Evolutionary conservation across 139 green algal species (phyloP), one percentile per base, ranked within the genome.

Genomic region (Volvox africanus): DNA sequence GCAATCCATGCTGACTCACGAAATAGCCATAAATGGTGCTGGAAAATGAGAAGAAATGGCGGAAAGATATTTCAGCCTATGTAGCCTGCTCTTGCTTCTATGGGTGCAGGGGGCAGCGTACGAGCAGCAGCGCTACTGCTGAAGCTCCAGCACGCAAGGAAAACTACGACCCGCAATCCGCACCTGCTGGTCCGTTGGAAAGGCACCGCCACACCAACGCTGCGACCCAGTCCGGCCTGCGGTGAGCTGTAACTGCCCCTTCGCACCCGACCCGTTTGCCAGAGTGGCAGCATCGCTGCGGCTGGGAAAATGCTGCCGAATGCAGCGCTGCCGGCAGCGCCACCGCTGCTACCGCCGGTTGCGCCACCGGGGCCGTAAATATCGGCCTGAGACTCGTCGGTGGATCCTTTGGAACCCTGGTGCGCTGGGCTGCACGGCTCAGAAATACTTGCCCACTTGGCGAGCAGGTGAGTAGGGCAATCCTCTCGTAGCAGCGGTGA

Each of bases 141-240:
- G 44, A 55, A 55, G 44, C 44, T 55, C 44, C 44, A 55, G 44
- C 44, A 55, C 44, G 9, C 44, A 55, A 55, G 5, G 5, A 55
- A 14, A 5, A 55, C 44, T 55, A 9, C 9, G 44, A 55, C 5
- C 44, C 44, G 44, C 44, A 14, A 20, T 2, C 26, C 80, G 55
- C 55, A 86, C 85, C 85, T 82, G 37, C 18, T 71, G n/a, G 24
- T 50, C 21, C 85, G 68, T 28, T 89, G 85, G 85, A 89, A 89
- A 0, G 85, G 85, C n/a, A 55, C 21, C 37, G 85, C 28, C 37
- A 82, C 35, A 26, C 61, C 61, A 20, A 37, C 9, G 18, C 21
- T 30, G 32, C 21, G 11, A 24, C 19, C 61, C 61, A 26, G 35
- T 44, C 85, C 37, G 37, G 50, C 32, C n/a, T 61, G 69, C n/a